phyloP scores from a whole-genome alignment of 2,329 filamentous ascomycete genomes.

The Teratosphaeria epicoccoides region DNA sequence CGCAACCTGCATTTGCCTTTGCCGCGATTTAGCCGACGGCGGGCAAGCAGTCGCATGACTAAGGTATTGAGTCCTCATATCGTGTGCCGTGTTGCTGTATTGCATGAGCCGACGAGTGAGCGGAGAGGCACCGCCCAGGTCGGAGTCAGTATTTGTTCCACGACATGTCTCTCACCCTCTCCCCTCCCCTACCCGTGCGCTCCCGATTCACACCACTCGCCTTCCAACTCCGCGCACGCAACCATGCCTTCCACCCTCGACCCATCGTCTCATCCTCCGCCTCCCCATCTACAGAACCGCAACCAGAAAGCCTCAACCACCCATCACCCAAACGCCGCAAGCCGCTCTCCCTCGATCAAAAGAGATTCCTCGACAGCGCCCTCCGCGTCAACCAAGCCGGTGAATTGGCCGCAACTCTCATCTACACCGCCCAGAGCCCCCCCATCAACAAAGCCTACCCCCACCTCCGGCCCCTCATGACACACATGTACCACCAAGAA shows the following conservation, averaged over 20 bases:
- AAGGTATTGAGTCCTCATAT: too few species aligned
- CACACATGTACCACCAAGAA: conserved; percentile 98
- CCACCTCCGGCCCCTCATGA: conserved; percentile 80
- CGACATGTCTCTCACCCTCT: not conserved
- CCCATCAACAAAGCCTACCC: conserved; percentile 70
- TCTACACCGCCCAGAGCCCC: conserved; percentile 83
- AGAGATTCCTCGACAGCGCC: conserved; percentile 64
- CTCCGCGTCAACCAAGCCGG: conserved; percentile 95
- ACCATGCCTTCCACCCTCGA: conserved; percentile 4
- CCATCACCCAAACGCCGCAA: conserved; percentile 10
- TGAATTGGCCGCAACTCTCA: conserved; percentile 90
- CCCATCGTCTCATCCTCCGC: conserved; percentile 12
- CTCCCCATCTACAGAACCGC: conserved; percentile 8
- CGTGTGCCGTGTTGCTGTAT: too few species aligned
- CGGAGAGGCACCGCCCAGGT: too few species aligned
- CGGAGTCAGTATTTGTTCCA: too few species aligned
- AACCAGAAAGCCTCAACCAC: conserved; percentile 11
- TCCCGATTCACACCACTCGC: conserved; percentile 18
- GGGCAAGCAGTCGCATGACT: too few species aligned
- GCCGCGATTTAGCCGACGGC: too few species aligned
- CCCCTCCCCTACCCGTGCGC: conserved; percentile 16
- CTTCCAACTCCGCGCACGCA: conserved; percentile 20
- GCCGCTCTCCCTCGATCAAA: conserved; percentile 42
- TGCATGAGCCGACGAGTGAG: too few species aligned
- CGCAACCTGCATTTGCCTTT: too few species aligned